phyloP scores from a whole-genome alignment of 345 rosid species.

The Aquilaria yunnanensis region DNA sequence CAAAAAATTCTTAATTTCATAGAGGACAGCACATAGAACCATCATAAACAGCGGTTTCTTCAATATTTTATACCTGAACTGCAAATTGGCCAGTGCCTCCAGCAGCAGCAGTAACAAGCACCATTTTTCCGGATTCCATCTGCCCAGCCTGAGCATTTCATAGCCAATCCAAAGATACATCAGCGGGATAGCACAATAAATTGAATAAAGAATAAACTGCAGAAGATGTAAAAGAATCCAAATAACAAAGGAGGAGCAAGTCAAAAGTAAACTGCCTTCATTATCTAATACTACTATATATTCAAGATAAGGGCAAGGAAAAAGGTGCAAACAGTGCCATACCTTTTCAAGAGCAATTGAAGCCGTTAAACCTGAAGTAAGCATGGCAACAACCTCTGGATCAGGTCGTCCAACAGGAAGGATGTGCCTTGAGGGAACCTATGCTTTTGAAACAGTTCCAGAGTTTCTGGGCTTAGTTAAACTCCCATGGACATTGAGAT shows the following conservation, averaged over 20 bases:
- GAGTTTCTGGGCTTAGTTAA: neutral
- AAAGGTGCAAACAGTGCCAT: slow-evolving; percentile 33
- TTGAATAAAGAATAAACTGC: neutral
- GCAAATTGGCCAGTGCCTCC: slow-evolving; percentile 99
- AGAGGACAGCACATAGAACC: too few species aligned
- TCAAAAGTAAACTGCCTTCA: neutral
- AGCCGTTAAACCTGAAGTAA: slow-evolving; percentile 96
- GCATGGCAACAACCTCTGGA: slow-evolving; percentile 98
- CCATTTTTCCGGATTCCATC: slow-evolving; percentile 71
- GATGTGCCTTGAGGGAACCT: slow-evolving; percentile 73
- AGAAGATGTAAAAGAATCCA: neutral
- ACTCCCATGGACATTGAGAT: slow-evolving; percentile 1
- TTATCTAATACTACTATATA: neutral
- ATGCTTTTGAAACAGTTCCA: neutral
- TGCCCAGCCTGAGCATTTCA: slow-evolving; percentile 59
- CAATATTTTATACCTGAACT: slow-evolving; percentile 59
- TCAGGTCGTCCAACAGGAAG: slow-evolving; percentile 92
- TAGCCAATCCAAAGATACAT: slow-evolving; percentile 4
- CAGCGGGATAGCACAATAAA: slow-evolving; percentile 5
- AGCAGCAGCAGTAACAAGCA: slow-evolving; percentile 97
- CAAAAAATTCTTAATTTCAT: too few species aligned
- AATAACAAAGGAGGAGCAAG: neutral
- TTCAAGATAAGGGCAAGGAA: neutral
- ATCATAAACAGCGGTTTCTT: too few species aligned
- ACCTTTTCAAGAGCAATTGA: slow-evolving; percentile 94